phyloP scores from a whole-genome alignment of 225 moss, liverwort and hornwort genomes.

The Marchantia paleacea region DNA sequence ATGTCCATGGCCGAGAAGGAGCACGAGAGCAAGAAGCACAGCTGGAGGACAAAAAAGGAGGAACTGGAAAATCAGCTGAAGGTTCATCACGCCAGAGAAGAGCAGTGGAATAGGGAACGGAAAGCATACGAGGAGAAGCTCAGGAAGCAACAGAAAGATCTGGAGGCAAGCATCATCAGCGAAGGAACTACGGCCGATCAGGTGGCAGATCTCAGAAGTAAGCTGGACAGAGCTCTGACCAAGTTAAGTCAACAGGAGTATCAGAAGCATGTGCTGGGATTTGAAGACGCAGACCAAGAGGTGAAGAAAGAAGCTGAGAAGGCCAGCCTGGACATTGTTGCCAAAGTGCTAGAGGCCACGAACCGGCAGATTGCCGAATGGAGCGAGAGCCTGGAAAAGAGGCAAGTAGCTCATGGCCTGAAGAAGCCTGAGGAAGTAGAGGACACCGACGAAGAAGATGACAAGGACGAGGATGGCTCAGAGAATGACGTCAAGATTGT shows the following conservation, averaged over 20 bases:
- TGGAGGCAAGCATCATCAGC: constrained; percentile 17
- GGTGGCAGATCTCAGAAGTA: constrained; percentile 18
- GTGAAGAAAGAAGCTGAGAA: constrained; percentile 22
- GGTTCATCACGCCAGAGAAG: constrained; percentile 17
- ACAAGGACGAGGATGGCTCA: constrained; percentile 19
- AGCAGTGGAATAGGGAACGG: constrained; percentile 13
- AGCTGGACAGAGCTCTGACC: constrained; percentile 22
- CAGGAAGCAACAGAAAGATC: constrained; percentile 21
- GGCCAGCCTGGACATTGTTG: constrained; percentile 22
- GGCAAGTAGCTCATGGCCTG: constrained; percentile 21
- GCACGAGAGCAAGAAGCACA: constrained; percentile 13
- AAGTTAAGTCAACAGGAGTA: constrained; percentile 22
- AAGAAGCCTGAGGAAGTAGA: constrained; percentile 14
- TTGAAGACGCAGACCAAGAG: constrained; percentile 7
- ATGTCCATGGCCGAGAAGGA: constrained; percentile 19
- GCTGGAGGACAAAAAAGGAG: constrained; percentile 3
- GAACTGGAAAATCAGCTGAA: constrained; percentile 11
- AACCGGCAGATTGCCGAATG: constrained; percentile 23
- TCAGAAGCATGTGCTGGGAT: constrained; percentile 8
- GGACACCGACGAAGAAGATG: constrained; percentile 13
- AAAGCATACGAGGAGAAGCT: constrained; percentile 15
- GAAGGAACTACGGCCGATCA: constrained; percentile 13
- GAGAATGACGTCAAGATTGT: not conserved
- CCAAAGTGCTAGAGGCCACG: constrained; percentile 10
- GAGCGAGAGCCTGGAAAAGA: constrained; percentile 23